Evolutionary conservation across 805 yeast genomes (phyloP), one percentile per base, ranked within the genome.

Genomic region (Brettanomyces custersianus): DNA sequence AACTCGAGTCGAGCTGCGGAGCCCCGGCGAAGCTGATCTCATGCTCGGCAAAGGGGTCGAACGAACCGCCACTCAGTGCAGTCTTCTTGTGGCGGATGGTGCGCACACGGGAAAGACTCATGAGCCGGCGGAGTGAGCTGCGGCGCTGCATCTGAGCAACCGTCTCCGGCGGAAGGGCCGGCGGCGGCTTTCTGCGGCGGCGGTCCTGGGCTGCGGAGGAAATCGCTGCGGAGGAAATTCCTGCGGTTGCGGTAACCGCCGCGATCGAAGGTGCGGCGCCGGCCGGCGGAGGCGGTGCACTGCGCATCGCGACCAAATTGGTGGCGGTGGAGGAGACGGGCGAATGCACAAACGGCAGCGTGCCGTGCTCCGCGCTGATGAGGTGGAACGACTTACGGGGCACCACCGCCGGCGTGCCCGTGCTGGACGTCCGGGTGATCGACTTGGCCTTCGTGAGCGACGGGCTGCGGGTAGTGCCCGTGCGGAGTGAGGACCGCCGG

Each of bases 1-100:
- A 52, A 11, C 53, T 66, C 29, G 72, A 57, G 4, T 48, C 62
- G 0, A 94, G 57, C 6, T 48, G 61, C 0, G 95, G 90, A 0
- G 79, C 87, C 41, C 70, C 76, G n/a, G 71, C 81, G 60, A 88
- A 88, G 2, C 77, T 72, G 22, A 86, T 70, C 3, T 66, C 70
- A 47, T 82, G 83, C 44, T 86, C 95, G 31, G 66, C 68, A 58
- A 82, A 83, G 12, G 74, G 70, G 47, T 73, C 80, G 33, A 54
- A 43, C 5, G 34, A 34, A 3, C 40, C 20, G 12, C 38, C 41
- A 11, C 38, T 39, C 12, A 29, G 37, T 20, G 22, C 30, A 2
- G 29, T 33, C 10, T 33, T 33, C 19, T 34, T 37, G 26, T 52
- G 42, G 15, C 32, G 38, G 11, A 46, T 32, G 4, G 51, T 40